Conservation (phyloP, 78 protist genomes). For the Dictyostelium citrinum region DNA sequence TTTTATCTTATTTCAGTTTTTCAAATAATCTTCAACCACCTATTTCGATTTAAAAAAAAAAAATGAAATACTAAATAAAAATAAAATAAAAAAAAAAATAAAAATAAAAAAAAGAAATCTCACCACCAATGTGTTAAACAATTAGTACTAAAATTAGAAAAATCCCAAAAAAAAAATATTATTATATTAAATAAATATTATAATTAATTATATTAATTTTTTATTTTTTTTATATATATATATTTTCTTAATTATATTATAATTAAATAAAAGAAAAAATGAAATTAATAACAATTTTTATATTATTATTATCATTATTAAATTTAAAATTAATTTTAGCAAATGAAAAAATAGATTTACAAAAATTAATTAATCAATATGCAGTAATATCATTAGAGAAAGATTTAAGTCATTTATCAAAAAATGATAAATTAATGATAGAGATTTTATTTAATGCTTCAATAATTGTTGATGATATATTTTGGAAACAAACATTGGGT, state of each 20-base stretch:
- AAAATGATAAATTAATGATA: neutral
- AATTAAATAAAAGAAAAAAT: neutral
- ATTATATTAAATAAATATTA: too few relatives aligned
- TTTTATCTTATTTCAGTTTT: too few relatives aligned
- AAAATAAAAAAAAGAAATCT: too few relatives aligned
- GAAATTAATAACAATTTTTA: neutral
- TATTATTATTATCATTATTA: neutral
- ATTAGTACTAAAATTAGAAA: too few relatives aligned
- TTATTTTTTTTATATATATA: too few relatives aligned
- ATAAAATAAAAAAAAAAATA: too few relatives aligned
- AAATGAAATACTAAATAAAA: too few relatives aligned
- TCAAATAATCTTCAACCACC: neutral
- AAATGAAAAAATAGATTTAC: neutral
- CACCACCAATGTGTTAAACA: too few relatives aligned
- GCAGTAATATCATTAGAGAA: neutral
- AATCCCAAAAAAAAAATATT: too few relatives aligned
- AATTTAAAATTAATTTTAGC: neutral
- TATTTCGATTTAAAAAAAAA: too few relatives aligned
- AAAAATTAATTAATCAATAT: neutral
- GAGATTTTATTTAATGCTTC: neutral
- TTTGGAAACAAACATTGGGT: neutral
- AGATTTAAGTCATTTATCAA: neutral
- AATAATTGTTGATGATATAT: neutral
- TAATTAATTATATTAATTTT: too few relatives aligned
- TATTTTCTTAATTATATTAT: too few relatives aligned